These are phyloP conservation scores for Metarhizium rileyi DNA, from an alignment of 2,329 filamentous ascomycete species.

Conservation along the genomic window DNA sequence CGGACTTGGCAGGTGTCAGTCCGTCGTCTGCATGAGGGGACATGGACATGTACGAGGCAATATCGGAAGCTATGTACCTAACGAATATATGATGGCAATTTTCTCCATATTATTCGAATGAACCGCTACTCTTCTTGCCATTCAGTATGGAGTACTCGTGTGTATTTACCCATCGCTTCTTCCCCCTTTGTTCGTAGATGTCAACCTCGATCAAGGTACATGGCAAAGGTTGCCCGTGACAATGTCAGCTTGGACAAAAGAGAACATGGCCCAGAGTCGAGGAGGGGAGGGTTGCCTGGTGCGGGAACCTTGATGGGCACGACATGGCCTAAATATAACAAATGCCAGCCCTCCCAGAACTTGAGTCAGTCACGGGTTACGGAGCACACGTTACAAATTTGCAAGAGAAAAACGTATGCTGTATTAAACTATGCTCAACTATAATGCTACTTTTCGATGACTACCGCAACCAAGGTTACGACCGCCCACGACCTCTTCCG, in stretches of 20 bases:
- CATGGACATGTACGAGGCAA: slow-evolving; percentile 2
- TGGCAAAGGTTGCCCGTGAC: too few relatives aligned
- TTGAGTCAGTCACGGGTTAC: background rate
- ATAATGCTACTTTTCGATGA: background rate
- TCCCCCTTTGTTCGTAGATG: too few relatives aligned
- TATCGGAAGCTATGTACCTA: slow-evolving; percentile 3
- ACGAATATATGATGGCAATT: too few relatives aligned
- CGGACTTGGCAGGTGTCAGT: slow-evolving; percentile 15
- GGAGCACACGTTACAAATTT: background rate
- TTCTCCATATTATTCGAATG: too few relatives aligned
- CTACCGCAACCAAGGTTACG: background rate
- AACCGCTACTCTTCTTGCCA: too few relatives aligned
- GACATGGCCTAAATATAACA: background rate
- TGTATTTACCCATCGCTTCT: too few relatives aligned
- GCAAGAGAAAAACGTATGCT: background rate
- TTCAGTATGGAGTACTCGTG: too few relatives aligned
- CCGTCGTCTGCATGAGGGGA: slow-evolving; percentile 7
- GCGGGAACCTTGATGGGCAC: background rate
- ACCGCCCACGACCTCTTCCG: too few relatives aligned
- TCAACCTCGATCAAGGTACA: too few relatives aligned
- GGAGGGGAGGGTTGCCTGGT: background rate
- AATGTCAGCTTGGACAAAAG: too few relatives aligned
- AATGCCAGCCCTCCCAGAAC: background rate
- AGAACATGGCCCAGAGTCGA: background rate
- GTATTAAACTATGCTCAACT: background rate